Conservation (phyloP, 1,284 basidiomycete genomes). For the Ceratobasidium papillatum region DNA sequence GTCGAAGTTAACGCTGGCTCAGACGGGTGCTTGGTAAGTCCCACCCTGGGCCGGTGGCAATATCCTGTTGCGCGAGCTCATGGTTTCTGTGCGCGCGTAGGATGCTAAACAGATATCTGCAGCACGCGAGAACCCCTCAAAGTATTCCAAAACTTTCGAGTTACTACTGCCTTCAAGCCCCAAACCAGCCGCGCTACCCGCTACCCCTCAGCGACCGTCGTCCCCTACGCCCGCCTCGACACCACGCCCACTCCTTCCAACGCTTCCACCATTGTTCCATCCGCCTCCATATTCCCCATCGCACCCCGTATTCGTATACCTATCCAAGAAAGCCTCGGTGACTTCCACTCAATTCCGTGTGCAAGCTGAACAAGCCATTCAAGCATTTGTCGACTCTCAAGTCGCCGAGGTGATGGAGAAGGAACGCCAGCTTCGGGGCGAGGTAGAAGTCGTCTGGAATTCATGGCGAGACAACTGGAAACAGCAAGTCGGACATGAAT, state of each 20-base stretch:
- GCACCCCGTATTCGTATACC: slow-evolving; percentile 72
- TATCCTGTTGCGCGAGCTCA: slow-evolving; percentile 5
- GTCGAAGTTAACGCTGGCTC: slow-evolving; percentile 66
- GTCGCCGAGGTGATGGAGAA: slow-evolving; percentile 63
- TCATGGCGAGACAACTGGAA: slow-evolving; percentile 63
- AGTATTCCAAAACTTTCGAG: slow-evolving; percentile 39
- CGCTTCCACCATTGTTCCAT: slow-evolving; percentile 67
- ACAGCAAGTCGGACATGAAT: slow-evolving; percentile 47
- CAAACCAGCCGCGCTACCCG: slow-evolving; percentile 25
- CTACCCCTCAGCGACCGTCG: slow-evolving; percentile 47
- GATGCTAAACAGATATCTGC: slow-evolving; percentile 38
- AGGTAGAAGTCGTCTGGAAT: slow-evolving; percentile 72
- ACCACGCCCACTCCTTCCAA: slow-evolving; percentile 57
- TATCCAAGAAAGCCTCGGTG: slow-evolving; percentile 65
- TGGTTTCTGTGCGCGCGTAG: slow-evolving; percentile 33
- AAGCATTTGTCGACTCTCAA: slow-evolving; percentile 64
- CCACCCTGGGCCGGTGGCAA: neutral
- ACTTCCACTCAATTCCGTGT: slow-evolving; percentile 65
- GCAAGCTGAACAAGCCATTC: slow-evolving; percentile 67
- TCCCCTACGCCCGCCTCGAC: slow-evolving; percentile 50
- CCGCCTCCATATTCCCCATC: slow-evolving; percentile 79
- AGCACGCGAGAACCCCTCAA: neutral
- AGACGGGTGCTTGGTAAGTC: slow-evolving; percentile 63
- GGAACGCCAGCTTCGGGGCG: slow-evolving; percentile 63
- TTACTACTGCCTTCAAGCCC: slow-evolving; percentile 34